A percentile compares a stretch with the other conserved stretches of the same genome.
These are phyloP conservation scores for Eragrostis tef DNA, from an alignment of 202 grass and related monocot genomes.

Conservation along the genomic window DNA sequence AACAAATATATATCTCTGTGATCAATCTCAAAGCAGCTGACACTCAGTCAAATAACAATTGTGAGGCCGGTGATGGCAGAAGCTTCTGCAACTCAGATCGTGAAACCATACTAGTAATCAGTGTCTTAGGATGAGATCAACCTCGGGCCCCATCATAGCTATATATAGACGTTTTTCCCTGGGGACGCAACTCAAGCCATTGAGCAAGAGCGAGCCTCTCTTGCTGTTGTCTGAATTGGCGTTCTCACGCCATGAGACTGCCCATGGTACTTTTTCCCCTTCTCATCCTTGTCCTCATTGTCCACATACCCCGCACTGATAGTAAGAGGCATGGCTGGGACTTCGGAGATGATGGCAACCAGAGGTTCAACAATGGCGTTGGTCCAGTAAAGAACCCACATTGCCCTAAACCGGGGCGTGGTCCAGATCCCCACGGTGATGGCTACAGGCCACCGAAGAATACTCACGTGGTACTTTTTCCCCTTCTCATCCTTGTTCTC, in stretches of 20 bases:
- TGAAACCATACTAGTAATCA: background rate
- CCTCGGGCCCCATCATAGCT: background rate
- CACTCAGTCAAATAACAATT: background rate
- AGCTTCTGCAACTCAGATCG: background rate
- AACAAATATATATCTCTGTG: background rate
- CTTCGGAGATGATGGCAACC: background rate
- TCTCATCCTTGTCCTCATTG: too few species aligned
- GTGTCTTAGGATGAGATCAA: background rate
- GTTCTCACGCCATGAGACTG: slow-evolving; percentile 43
- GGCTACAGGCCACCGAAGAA: slow-evolving; percentile 9
- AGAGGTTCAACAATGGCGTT: slow-evolving; percentile 26
- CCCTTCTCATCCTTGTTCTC: slow-evolving; percentile 14
- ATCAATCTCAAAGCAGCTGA: background rate
- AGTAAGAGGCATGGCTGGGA: background rate
- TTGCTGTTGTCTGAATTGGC: background rate
- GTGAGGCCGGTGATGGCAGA: background rate
- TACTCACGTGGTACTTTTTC: too few species aligned
- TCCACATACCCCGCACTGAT: too few species aligned
- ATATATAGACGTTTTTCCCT: slow-evolving; percentile 32
- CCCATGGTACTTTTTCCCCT: background rate
- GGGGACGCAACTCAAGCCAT: background rate
- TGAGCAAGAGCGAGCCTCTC: background rate
- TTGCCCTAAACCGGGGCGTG: slow-evolving; percentile 44
- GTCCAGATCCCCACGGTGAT: slow-evolving; percentile 27
- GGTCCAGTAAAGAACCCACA: slow-evolving; percentile 51